Percentiles rank a stretch among this genome's conserved stretches.
phyloP scores from a whole-genome alignment of 1,139 yeast species.

The Scheffersomyces quercinus region DNA sequence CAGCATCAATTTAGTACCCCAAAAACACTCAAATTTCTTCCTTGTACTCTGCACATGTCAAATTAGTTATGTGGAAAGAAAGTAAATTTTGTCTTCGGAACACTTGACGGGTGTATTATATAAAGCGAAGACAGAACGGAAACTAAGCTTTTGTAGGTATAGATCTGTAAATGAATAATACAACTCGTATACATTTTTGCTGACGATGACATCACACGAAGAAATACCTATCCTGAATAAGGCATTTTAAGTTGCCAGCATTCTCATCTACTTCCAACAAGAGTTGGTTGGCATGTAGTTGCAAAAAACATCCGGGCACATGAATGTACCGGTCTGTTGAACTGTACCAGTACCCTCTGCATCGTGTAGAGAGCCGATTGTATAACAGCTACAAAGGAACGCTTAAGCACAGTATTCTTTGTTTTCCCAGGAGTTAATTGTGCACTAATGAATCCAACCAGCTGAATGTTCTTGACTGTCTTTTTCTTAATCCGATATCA shows the following conservation, averaged over 20 bases:
- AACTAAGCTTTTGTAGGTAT: conserved; percentile 58
- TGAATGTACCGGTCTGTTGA: conserved; percentile 40
- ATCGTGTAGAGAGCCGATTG: conserved; percentile 66
- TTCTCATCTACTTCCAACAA: conserved; percentile 29
- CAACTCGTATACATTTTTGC: conserved; percentile 50
- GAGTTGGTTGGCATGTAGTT: conserved; percentile 13
- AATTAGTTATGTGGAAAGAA: conserved; percentile 56
- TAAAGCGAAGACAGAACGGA: conserved; percentile 43
- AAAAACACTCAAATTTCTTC: conserved; percentile 26
- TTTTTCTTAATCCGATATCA: conserved; percentile 15
- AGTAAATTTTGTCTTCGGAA: conserved; percentile 47
- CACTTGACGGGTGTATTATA: conserved; percentile 53
- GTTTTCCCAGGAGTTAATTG: conserved; percentile 77
- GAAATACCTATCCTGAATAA: conserved; percentile 29
- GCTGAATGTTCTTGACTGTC: conserved; percentile 18
- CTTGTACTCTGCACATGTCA: conserved; percentile 43
- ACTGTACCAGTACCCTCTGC: conserved; percentile 37
- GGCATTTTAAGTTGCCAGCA: conserved; percentile 45
- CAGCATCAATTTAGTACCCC: conserved; percentile 24
- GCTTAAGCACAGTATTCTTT: conserved; percentile 73
- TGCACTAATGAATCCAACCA: conserved; percentile 39
- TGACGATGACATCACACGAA: conserved; percentile 62
- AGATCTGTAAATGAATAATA: conserved; percentile 56
- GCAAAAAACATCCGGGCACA: conserved; percentile 30
- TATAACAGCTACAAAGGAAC: conserved; percentile 79